These are phyloP conservation scores for Neopestalotiopsis rosae DNA, from an alignment of 2,329 filamentous ascomycete species.

Conservation along the genomic window DNA sequence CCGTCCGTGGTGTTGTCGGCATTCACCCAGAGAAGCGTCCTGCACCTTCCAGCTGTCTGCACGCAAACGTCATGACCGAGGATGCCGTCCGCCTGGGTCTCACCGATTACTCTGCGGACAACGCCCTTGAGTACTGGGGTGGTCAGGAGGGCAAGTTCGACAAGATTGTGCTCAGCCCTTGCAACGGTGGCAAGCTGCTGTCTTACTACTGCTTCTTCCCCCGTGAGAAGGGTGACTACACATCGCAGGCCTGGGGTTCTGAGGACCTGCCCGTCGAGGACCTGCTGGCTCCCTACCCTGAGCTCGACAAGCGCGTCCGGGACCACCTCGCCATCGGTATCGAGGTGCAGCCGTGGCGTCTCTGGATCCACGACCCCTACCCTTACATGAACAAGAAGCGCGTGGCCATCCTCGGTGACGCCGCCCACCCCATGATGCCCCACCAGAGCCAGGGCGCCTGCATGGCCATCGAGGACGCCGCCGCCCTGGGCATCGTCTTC, in stretches of 20 bases:
- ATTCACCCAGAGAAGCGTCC: constrained; percentile 64
- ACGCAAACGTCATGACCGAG: constrained; percentile 67
- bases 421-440: constrained; percentile 73
- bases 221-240: constrained; percentile 63
- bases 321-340: constrained; percentile 63
- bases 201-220: constrained; percentile 77
- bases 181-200: constrained; percentile 67
- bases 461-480: constrained; percentile 72
- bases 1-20: constrained; percentile 67
- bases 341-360: constrained; percentile 68
- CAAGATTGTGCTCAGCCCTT: constrained; percentile 75
- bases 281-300: constrained; percentile 63
- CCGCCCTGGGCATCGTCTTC: constrained; percentile 67
- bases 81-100: constrained; percentile 65
- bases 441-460: constrained; percentile 73
- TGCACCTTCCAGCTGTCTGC: constrained; percentile 65
- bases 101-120: constrained; percentile 65
- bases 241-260: constrained; percentile 63
- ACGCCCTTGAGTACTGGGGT: constrained; percentile 73
- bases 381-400: constrained; percentile 44
- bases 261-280: constrained; percentile 60
- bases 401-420: constrained; percentile 68
- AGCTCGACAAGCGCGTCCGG: constrained; percentile 63
- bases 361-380: constrained; percentile 60
- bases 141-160: constrained; percentile 67